Evolutionary conservation across 2,329 filamentous ascomycete species (phyloP), one percentile per base, ranked within the genome.

Genomic region (Botrytis galanthina): DNA sequence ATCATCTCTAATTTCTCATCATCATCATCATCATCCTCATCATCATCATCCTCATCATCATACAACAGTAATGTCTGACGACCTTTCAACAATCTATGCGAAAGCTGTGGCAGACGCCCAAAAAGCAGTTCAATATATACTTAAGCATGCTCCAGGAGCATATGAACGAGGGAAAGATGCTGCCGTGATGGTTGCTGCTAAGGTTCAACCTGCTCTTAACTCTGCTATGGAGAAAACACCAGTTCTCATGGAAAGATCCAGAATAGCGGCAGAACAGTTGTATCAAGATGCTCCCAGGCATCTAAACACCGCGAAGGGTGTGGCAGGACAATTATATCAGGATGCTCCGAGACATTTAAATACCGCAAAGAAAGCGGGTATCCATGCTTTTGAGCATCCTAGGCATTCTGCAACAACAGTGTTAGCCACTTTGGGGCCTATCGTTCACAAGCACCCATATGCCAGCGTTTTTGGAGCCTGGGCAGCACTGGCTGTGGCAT

Each of bases 101-200:
- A 66, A 35, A 44, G 70, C 70, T 14, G 9, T 71, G 20, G 42
- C 35, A 29, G 70, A 71, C 37, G 59, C 70, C 42, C 70, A 71
- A 64, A 71, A 44, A 48, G 44, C n/a, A n/a, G 35, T 22, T 44
- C 60, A 54, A 32, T 32, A 66, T 54, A 35, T 66, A 18, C 12
- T 54, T 3, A 46, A 71, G 60, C 66, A 57, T 29, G 70, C 70
- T 37, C 70, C 70, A n/a, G 61, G 44, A 12, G 70, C 46, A 57
- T 71, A 71, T 66, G 60, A 66, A 51, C 54, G 44, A 29, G 60
- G 70, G 20, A 71, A 32, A 71, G 59, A 66, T 39, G 70, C 60
- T 66, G 46, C 46, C 8, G n/a, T 22, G 8, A 42, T 39, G 18
- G 29, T 35, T 22, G 59, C n/a, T n/a, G 12, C 70, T 12, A 66